phyloP scores from a whole-genome alignment of 1,139 yeast genomes.

The Candida sp. region DNA sequence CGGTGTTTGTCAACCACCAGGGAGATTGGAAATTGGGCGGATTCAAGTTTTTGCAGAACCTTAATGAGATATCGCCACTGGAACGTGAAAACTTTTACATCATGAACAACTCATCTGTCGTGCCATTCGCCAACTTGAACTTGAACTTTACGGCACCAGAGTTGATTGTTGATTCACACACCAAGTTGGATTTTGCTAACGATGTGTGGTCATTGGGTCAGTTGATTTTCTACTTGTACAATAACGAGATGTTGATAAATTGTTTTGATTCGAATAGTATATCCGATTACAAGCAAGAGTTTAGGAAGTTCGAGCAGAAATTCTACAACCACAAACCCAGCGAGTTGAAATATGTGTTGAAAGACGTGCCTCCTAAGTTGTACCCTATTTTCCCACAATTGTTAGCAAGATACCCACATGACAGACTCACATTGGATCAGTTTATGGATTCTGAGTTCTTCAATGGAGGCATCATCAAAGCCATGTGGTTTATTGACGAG shows the following conservation, averaged over 20 bases:
- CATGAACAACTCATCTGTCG: slow-evolving; percentile 71
- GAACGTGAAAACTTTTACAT: slow-evolving; percentile 60
- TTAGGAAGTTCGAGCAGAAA: slow-evolving; percentile 41
- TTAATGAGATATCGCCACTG: slow-evolving; percentile 49
- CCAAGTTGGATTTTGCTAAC: slow-evolving; percentile 60
- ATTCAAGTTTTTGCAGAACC: slow-evolving; percentile 63
- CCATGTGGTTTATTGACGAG: slow-evolving; percentile 84
- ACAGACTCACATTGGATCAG: slow-evolving; percentile 53
- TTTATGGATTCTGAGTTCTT: slow-evolving; percentile 60
- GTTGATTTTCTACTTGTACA: slow-evolving; percentile 69
- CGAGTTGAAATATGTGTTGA: slow-evolving; percentile 53
- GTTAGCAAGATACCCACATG: slow-evolving; percentile 46
- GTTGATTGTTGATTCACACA: slow-evolving; percentile 30
- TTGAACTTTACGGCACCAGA: slow-evolving; percentile 63
- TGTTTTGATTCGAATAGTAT: slow-evolving; percentile 52
- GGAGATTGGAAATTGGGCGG: slow-evolving; percentile 97
- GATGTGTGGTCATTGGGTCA: slow-evolving; percentile 90
- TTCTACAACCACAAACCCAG: slow-evolving; percentile 47
- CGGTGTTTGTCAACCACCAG: slow-evolving; percentile 77
- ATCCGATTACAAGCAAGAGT: slow-evolving; percentile 52
- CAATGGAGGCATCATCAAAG: slow-evolving; percentile 82
- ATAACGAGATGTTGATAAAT: slow-evolving; percentile 48
- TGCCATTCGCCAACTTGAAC: slow-evolving; percentile 79
- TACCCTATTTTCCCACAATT: slow-evolving; percentile 37
- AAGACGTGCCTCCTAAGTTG: slow-evolving; percentile 40